phyloP scores from a whole-genome alignment of 2,329 filamentous ascomycete genomes.

The Epicoccum nigrum region DNA sequence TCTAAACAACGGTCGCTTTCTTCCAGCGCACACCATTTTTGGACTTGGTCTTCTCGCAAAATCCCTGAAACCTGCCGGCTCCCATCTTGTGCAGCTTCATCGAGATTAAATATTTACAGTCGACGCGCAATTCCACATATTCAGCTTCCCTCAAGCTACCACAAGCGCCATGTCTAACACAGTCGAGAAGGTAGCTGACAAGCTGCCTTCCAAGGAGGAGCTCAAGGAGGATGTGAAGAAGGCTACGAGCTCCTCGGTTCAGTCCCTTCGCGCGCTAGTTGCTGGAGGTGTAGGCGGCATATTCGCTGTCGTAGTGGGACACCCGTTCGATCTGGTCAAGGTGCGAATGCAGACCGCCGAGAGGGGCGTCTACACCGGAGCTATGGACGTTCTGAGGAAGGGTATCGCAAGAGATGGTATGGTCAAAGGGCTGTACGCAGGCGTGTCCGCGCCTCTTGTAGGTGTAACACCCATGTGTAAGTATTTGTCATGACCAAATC shows the following conservation, averaged over 20 bases:
- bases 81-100: slow-evolving; percentile 2
- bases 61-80: neutral
- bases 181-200: slow-evolving; percentile 33
- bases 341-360: slow-evolving; percentile 96
- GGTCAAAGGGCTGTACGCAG: slow-evolving; percentile 83
- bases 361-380: slow-evolving; percentile 86
- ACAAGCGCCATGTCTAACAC: slow-evolving; percentile 32
- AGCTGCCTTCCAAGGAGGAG: slow-evolving; percentile 50
- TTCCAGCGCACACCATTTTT: slow-evolving; percentile 18
- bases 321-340: slow-evolving; percentile 98
- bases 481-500: slow-evolving; percentile 47
- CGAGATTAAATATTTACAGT: neutral
- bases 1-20: slow-evolving; percentile 23
- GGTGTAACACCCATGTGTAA: slow-evolving; percentile 99
- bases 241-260: slow-evolving; percentile 61
- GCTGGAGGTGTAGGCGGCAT: slow-evolving; percentile 93
- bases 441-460: slow-evolving; percentile 90
- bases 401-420: slow-evolving; percentile 87
- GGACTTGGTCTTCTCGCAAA: neutral
- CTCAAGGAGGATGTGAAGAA: slow-evolving; percentile 60
- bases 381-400: slow-evolving; percentile 89
- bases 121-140: slow-evolving; percentile 15
- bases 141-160: neutral
- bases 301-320: slow-evolving; percentile 89
- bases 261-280: slow-evolving; percentile 77